These are phyloP conservation scores for Syncephalastrum sp. DNA, from an alignment of 371 early-diverging fungal genomes.

Conservation along the genomic window DNA sequence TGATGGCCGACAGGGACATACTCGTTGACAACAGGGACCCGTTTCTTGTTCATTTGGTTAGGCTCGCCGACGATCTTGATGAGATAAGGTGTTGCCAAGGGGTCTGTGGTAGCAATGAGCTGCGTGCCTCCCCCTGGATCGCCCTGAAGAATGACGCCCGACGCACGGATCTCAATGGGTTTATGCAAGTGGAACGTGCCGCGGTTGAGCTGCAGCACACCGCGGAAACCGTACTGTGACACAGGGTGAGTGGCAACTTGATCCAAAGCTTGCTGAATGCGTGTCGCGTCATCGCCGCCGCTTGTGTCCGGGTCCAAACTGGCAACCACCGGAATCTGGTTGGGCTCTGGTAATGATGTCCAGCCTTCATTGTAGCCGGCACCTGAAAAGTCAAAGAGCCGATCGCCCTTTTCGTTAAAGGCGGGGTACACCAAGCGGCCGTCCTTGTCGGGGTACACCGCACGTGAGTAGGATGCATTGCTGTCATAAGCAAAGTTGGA, in stretches of 20 bases:
- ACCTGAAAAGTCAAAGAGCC: conserved; percentile 47
- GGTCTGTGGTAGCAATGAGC: conserved; percentile 27
- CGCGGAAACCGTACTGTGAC: conserved; percentile 17
- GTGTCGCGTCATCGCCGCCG: conserved; percentile 28
- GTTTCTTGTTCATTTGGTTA: conserved; percentile 26
- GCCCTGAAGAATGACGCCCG: conserved; percentile 47
- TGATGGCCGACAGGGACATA: conserved; percentile 39
- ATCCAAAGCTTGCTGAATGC: conserved; percentile 44
- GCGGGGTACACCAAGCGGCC: conserved; percentile 33
- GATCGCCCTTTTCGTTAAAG: conserved; percentile 44
- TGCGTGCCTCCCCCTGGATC: conserved; percentile 42
- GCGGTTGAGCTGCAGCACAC: conserved; percentile 32
- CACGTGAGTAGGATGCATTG: conserved; percentile 5
- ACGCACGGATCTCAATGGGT: conserved; percentile 28
- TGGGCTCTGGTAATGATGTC: conserved; percentile 21
- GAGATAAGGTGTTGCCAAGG: conserved; percentile 4
- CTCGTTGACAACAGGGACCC: conserved; percentile 32
- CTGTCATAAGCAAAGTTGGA: too few species aligned
- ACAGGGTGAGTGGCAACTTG: conserved; percentile 25
- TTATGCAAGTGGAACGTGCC: conserved; percentile 35
- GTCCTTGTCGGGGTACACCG: conserved; percentile 15
- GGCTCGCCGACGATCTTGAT: conserved; percentile 21
- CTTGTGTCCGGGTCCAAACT: conserved; percentile 20
- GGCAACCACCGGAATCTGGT: conserved; percentile 20
- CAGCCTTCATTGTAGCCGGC: conserved; percentile 51